A percentile compares a stretch with the other conserved stretches of the same genome.
These are phyloP conservation scores for Suillus lakei DNA, from an alignment of 768 basidiomycete genomes.

Conservation along the genomic window DNA sequence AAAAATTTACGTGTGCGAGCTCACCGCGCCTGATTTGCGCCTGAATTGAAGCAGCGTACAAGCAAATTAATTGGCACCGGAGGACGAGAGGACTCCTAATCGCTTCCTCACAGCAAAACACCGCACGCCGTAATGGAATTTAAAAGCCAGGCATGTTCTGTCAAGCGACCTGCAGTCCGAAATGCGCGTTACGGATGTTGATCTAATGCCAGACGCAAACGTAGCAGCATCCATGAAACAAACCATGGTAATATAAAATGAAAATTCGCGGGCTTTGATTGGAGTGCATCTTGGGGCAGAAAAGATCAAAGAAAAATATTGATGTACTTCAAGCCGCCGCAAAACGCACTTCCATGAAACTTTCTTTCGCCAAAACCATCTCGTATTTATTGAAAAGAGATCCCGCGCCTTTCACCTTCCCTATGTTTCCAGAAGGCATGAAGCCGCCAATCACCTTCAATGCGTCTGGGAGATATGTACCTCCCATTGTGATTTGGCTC, in stretches of 20 bases:
- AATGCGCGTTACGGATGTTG: neutral
- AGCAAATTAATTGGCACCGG: slow-evolving; percentile 5
- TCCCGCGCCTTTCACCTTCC: slow-evolving; percentile 14
- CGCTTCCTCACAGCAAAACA: slow-evolving; percentile 1
- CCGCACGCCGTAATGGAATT: slow-evolving; percentile 1
- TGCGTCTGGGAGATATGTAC: slow-evolving; percentile 44
- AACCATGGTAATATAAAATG: neutral
- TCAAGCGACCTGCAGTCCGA: slow-evolving; percentile 6
- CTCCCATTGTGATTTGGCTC: slow-evolving; percentile 54
- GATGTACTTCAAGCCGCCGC: neutral
- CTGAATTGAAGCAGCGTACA: neutral
- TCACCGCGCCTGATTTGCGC: slow-evolving; percentile 5
- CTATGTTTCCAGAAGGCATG: slow-evolving; percentile 59
- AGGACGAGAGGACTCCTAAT: neutral
- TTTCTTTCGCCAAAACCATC: neutral
- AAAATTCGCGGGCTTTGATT: neutral
- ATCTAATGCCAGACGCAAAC: neutral
- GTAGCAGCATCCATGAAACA: neutral
- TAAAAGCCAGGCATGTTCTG: slow-evolving; percentile 2
- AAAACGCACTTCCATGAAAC: neutral
- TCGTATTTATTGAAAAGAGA: neutral
- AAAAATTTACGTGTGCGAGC: neutral
- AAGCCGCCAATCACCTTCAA: slow-evolving; percentile 60
- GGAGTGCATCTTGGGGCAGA: neutral
- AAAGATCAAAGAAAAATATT: neutral